Base-by-base conservation (phyloP, 2,329 filamentous ascomycete genomes). In the Dothistroma pini region DNA sequence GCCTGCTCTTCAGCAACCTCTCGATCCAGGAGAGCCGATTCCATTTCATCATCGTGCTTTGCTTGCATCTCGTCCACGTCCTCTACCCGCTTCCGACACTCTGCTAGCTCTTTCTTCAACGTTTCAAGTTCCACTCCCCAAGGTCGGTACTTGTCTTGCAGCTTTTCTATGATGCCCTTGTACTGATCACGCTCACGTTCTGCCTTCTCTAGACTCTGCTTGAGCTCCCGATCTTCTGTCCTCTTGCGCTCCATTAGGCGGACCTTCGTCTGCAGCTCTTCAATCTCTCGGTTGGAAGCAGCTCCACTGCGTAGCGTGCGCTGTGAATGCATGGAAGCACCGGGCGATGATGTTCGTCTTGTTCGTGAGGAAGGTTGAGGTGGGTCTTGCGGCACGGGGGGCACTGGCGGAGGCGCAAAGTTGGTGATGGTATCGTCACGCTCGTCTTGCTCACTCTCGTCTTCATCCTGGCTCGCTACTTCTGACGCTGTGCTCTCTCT, bases 1-100 rank as follows among this genome's bases (percentile, higher is more conserved):
- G 90, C 89, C 49, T 87, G 91, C 76, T 97, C 93, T 75, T 99
- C 93, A 0, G 95, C 95, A 90, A 97, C 96, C 75, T 99, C 93
- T 50, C 91, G 86, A 73, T 99, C 95, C 29, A 99, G 80, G 0
- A 90, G 89, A 7, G 92, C 91, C 76, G 95, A 85, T 76, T 99
- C 95, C 71, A 97, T 78, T 7, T 89, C 85, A 3, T 88, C 84
- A 32, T 97, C 95, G 74, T 96, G 88, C 67, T 97, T 92, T 8
- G 90, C 89, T 72, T 95, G 89, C 57, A 89, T 80, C 32, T 83
- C 81, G 68, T 93, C 90, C 2, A 95, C 80, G 22, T 86, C 80
- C 59, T 89, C 86, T 21, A 92, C 81, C 53, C 84, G 85, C 21
- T 81, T 76, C 71, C 95, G 87, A 0, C 88, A 84, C 68, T 96